Percentiles rank a stretch among this genome's conserved stretches.
These are phyloP conservation scores for Trichoderma sp. DNA, from an alignment of 2,329 filamentous ascomycete genomes.

Conservation along the genomic window DNA sequence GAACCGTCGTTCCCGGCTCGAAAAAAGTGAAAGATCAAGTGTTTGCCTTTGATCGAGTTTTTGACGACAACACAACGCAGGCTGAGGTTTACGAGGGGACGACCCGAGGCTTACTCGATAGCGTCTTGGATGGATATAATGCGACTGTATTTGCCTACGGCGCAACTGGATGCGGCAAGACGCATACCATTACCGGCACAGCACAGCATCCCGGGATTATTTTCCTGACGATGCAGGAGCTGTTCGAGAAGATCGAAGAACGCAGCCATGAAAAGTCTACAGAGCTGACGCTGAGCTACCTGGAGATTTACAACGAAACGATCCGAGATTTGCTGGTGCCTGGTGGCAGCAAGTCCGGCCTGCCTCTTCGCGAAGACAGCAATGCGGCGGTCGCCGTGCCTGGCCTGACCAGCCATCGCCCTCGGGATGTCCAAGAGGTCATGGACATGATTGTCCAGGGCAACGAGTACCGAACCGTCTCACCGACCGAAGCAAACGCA, in stretches of 20 bases:
- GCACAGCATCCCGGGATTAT: conserved; percentile 94
- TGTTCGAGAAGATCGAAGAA: conserved; percentile 95
- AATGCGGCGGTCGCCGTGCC: conserved; percentile 91
- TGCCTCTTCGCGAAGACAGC: conserved; percentile 93
- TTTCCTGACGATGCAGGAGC: conserved; percentile 97
- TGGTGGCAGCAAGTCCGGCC: conserved; percentile 74
- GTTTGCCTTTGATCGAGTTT: conserved; percentile 94
- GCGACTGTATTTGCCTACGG: conserved; percentile 98
- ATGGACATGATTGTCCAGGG: conserved; percentile 99
- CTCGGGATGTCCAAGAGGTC: conserved; percentile 88
- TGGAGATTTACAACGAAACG: conserved; percentile 99
- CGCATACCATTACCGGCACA: conserved; percentile 94
- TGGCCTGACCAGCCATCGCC: conserved; percentile 87
- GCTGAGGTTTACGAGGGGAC: conserved; percentile 94
- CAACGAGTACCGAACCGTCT: conserved; percentile 93
- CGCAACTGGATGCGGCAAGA: conserved; percentile 97
- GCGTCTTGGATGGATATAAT: conserved; percentile 96
- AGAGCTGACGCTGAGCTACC: conserved; percentile 88
- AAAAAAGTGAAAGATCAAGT: conserved; percentile 97
- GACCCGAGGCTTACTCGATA: conserved; percentile 86
- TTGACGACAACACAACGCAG: conserved; percentile 92
- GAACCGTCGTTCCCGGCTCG: conserved; percentile 76
- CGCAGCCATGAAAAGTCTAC: conserved; percentile 82
- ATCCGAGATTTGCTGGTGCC: conserved; percentile 94
- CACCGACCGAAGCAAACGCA: conserved; percentile 94